Conservation (phyloP, 306 rosid species). For the Prunus mira region DNA sequence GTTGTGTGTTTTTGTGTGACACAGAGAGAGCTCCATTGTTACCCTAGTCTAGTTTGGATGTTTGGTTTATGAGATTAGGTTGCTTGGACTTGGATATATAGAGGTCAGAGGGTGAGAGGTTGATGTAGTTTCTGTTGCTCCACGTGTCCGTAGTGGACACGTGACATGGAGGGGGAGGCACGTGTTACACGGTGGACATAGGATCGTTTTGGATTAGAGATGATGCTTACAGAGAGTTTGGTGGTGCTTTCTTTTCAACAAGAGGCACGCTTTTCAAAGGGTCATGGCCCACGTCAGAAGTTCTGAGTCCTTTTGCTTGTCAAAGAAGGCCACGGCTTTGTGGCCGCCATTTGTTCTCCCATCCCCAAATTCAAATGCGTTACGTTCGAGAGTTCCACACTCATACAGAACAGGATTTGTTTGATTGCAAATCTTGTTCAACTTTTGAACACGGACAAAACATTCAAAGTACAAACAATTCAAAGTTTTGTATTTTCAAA, state of each 20-base stretch:
- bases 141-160: slow-evolving; percentile 20
- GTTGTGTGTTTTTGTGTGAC: slow-evolving; percentile 6
- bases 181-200: neutral
- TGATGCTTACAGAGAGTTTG: neutral
- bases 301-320: neutral
- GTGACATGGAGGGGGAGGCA: slow-evolving; percentile 5
- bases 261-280: slow-evolving; percentile 19
- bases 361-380: no score
- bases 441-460: neutral
- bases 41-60: neutral
- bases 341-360: no score
- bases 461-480: neutral
- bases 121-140: neutral
- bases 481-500: neutral
- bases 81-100: neutral
- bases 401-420: no score
- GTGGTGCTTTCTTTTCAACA: no score
- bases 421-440: no score
- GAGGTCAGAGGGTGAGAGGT: neutral
- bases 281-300: neutral
- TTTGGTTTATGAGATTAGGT: neutral
- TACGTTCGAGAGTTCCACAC: no score
- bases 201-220: neutral
- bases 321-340: neutral
- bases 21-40: slow-evolving; percentile 30